These are phyloP conservation scores for Endocalyx cinctus DNA, from an alignment of 2,329 filamentous ascomycete species.

Conservation along the genomic window DNA sequence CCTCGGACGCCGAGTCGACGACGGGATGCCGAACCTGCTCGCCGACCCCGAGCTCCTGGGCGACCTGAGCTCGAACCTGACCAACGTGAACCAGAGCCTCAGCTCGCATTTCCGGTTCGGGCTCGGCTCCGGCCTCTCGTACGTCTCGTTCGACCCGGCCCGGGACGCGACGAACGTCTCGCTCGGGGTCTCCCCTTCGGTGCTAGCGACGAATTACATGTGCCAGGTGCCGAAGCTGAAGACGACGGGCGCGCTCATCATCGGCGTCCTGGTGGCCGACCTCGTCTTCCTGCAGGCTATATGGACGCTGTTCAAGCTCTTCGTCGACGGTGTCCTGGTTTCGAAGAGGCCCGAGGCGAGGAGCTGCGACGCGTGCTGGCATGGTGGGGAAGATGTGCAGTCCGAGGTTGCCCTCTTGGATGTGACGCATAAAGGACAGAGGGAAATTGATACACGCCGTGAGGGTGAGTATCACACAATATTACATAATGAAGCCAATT, in stretches of 20 bases:
- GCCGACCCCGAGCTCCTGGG: constrained; percentile 10
- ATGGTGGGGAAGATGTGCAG: not conserved
- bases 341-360: not conserved
- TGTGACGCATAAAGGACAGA: too few species aligned
- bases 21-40: constrained; percentile 11
- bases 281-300: constrained; percentile 12
- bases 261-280: constrained; percentile 10
- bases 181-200: constrained; percentile 5
- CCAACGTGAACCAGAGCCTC: not conserved
- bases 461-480: too few species aligned
- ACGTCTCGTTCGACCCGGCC: constrained; percentile 7
- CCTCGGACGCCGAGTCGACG: constrained; percentile 8
- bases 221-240: constrained; percentile 12
- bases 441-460: too few species aligned
- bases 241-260: constrained; percentile 6
- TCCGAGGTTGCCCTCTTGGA: too few species aligned
- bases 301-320: constrained; percentile 11
- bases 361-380: constrained; percentile 3
- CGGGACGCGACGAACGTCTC: not conserved
- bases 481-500: too few species aligned
- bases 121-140: not conserved
- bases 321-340: constrained; percentile 6
- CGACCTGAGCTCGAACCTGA: constrained; percentile 12
- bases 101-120: not conserved
- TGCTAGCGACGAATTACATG: constrained; percentile 9